Percentiles rank a stretch among this genome's conserved stretches.
Evolutionary conservation across 345 rosid genomes (phyloP).

Genomic region (Microthlaspi erraticum): DNA sequence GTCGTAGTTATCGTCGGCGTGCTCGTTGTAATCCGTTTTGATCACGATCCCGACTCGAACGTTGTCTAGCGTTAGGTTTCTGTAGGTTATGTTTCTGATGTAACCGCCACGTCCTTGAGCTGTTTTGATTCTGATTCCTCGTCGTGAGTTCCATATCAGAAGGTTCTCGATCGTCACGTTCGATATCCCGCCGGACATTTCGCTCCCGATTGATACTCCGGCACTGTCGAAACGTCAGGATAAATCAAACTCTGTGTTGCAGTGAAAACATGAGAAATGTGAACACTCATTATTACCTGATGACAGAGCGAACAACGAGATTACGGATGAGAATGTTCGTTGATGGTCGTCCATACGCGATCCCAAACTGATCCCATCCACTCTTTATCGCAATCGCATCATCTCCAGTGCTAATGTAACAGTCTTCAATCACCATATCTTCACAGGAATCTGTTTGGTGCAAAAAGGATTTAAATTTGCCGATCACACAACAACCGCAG

Average conservation of each 20-base stretch:
- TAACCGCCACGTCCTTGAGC: conserved; percentile 92
- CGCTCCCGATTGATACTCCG: conserved; percentile 89
- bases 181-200: conserved; percentile 93
- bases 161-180: conserved; percentile 77
- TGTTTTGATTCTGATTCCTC: conserved; percentile 86
- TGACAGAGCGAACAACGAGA: conserved; percentile 85
- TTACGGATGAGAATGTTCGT: conserved; percentile 83
- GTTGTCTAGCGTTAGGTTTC: conserved; percentile 74
- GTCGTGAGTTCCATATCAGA: conserved; percentile 79
- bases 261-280: conserved; percentile 23
- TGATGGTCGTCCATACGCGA: conserved; percentile 80
- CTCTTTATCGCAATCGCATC: conserved; percentile 96
- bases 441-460: conserved; percentile 80
- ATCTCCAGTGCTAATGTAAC: conserved; percentile 97
- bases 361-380: conserved; percentile 99
- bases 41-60: conserved; percentile 87
- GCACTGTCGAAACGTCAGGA: conserved; percentile 54
- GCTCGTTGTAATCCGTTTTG: conserved; percentile 92
- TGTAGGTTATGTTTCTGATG: conserved; percentile 62
- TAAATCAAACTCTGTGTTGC: too few species aligned
- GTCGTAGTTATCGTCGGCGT: conserved; percentile 73
- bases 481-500: background rate
- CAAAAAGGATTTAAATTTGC: background rate
- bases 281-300: conserved; percentile 66
- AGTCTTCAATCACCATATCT: conserved; percentile 93